A percentile compares a stretch with the other conserved stretches of the same genome.
Conservation (phyloP, 257 asterid genomes). For the Ophiorrhiza pumila region DNA sequence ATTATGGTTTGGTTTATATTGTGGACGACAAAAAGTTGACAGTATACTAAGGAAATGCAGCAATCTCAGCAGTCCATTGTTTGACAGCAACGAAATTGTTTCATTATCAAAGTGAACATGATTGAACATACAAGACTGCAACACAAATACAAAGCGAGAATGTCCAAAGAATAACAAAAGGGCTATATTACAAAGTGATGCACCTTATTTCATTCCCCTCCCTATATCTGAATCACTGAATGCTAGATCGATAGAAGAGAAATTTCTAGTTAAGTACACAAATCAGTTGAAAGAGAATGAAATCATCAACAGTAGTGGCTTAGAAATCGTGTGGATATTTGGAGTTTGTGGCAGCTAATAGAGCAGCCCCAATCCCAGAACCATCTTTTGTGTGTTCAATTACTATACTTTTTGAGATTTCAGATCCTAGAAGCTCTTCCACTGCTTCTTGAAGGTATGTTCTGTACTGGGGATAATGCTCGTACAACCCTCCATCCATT, state of each 20-base stretch:
- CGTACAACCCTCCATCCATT: conserved; percentile 83
- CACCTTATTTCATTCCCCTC: not conserved
- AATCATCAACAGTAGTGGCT: conserved; percentile 10
- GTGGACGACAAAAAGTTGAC: too few relatives aligned
- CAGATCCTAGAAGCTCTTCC: conserved; percentile 54
- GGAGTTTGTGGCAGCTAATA: conserved; percentile 81
- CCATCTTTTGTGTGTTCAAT: conserved; percentile 81
- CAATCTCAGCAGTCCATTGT: too few relatives aligned
- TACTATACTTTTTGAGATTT: conserved; percentile 44
- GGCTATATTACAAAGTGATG: not conserved
- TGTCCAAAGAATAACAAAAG: too few relatives aligned
- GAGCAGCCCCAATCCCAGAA: conserved; percentile 80
- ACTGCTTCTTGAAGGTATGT: conserved; percentile 60
- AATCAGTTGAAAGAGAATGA: too few relatives aligned
- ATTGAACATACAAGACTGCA: too few relatives aligned
- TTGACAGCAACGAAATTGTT: too few relatives aligned
- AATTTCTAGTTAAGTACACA: too few relatives aligned
- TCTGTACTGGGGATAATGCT: conserved; percentile 67
- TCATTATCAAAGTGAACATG: too few relatives aligned
- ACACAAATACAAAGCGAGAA: too few relatives aligned
- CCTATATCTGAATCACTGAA: conserved; percentile 6
- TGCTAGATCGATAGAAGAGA: not conserved
- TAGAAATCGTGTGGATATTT: conserved; percentile 43
- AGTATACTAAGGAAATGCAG: too few relatives aligned
- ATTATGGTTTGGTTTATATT: too few relatives aligned